A percentile compares a stretch with the other conserved stretches of the same genome.
Conservation (phyloP, 2,329 filamentous ascomycete genomes). For the Dothistroma pini region DNA sequence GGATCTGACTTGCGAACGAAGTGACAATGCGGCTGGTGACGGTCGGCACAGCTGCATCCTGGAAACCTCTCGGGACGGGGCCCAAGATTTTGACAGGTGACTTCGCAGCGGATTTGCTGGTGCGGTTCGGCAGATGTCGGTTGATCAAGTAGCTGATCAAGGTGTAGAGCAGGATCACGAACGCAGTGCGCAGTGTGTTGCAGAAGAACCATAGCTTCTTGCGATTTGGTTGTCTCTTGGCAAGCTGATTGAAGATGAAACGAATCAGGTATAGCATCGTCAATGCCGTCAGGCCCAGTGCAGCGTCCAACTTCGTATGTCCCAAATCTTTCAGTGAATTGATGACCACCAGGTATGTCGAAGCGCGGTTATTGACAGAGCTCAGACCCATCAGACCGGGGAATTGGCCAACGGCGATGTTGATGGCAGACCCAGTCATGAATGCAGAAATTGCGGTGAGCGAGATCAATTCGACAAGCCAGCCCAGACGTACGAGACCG, state of each 20-base stretch:
- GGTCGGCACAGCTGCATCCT: conserved; percentile 68
- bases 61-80: conserved; percentile 78
- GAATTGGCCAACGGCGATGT: conserved; percentile 80
- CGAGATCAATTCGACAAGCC: conserved; percentile 91
- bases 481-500: conserved; percentile 75
- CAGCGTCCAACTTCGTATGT: conserved; percentile 69
- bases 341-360: conserved; percentile 80
- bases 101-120: conserved; percentile 30
- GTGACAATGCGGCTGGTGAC: conserved; percentile 65
- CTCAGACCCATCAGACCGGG: conserved; percentile 76
- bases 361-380: conserved; percentile 65
- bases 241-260: conserved; percentile 58
- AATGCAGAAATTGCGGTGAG: conserved; percentile 88
- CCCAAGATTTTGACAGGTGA: conserved; percentile 70
- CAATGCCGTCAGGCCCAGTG: conserved; percentile 81
- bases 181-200: conserved; percentile 84
- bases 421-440: conserved; percentile 94
- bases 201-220: conserved; percentile 82
- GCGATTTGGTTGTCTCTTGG: conserved; percentile 64
- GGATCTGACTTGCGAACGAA: conserved; percentile 68
- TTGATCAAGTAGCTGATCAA: conserved; percentile 86
- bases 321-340: conserved; percentile 72
- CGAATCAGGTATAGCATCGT: conserved; percentile 74
- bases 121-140: conserved; percentile 49
- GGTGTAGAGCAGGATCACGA: conserved; percentile 89